Evolutionary conservation across 202 grass and related monocot species (phyloP).

Genomic region (Elaeis oleifera): DNA sequence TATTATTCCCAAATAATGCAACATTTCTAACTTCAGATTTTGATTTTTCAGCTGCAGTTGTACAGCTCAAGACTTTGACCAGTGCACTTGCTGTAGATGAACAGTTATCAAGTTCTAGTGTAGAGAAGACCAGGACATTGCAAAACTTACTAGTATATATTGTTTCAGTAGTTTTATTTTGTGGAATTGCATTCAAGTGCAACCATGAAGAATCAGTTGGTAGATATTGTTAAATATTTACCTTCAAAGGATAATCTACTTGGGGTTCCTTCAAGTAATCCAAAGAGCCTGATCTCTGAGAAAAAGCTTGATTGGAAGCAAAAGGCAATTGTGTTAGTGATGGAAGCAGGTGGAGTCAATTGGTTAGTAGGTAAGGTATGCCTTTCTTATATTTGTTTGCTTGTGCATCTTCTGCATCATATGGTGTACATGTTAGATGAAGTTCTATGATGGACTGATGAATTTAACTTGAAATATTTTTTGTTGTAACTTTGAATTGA

Average conservation of each 20-base stretch:
- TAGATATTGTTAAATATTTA: conserved; percentile 33
- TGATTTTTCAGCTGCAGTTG: conserved; percentile 67
- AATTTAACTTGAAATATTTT: no score
- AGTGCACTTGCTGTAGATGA: conserved; percentile 56
- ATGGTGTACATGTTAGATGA: no score
- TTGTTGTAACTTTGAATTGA: no score
- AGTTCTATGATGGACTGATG: no score
- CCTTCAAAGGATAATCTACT: conserved; percentile 32
- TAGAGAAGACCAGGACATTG: conserved; percentile 56
- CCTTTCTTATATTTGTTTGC: conserved; percentile 11
- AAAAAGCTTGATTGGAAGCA: conserved; percentile 54
- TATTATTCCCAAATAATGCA: not conserved
- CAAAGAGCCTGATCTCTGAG: conserved; percentile 39
- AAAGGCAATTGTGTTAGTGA: conserved; percentile 70
- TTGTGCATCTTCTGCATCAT: no score
- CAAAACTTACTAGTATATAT: conserved; percentile 65
- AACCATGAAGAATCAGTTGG: conserved; percentile 24
- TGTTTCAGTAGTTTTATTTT: conserved; percentile 66
- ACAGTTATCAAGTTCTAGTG: conserved; percentile 31
- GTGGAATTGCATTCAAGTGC: conserved; percentile 45
- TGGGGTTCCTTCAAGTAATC: conserved; percentile 27
- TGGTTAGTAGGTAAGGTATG: conserved; percentile 81
- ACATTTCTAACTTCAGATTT: conserved; percentile 24
- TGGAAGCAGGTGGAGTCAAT: conserved; percentile 82
- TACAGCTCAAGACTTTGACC: conserved; percentile 57